A percentile compares a stretch with the other conserved stretches of the same genome.
phyloP scores from a whole-genome alignment of 768 basidiomycete species.

The Candolleomyces eurysporus region DNA sequence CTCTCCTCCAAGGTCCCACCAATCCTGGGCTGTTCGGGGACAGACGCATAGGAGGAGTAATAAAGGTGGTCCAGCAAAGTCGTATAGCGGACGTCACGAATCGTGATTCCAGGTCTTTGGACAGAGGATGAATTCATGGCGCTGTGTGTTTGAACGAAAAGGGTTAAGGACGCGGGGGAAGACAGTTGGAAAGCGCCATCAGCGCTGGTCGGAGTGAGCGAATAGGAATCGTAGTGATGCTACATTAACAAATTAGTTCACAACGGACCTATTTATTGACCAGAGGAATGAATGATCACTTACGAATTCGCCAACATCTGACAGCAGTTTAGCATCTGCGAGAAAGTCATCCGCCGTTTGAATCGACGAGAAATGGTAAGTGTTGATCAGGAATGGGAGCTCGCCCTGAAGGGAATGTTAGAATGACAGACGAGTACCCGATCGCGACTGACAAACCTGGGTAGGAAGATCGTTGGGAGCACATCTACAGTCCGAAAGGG shows the following conservation, averaged over 20 bases:
- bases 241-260: background rate
- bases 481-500: slow-evolving; percentile 7
- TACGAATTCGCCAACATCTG: slow-evolving; percentile 9
- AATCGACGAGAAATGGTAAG: slow-evolving; percentile 1
- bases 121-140: background rate
- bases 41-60: background rate
- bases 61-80: slow-evolving; percentile 7
- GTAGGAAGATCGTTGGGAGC: background rate
- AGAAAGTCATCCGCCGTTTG: background rate
- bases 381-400: background rate
- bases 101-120: background rate
- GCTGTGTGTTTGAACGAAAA: slow-evolving; percentile 10
- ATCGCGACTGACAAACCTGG: background rate
- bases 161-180: background rate
- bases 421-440: background rate
- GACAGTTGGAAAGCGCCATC: background rate
- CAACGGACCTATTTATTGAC: background rate
- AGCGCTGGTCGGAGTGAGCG: background rate
- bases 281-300: background rate
- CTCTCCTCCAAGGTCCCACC: too few species aligned
- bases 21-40: too few species aligned
- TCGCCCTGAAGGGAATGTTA: background rate
- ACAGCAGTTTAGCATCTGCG: slow-evolving; percentile 2
- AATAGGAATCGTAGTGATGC: slow-evolving; percentile 9
- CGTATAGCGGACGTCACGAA: slow-evolving; percentile 8